These are phyloP conservation scores for Allomyces macrogynus DNA, from an alignment of 192 early-diverging fungal genomes.

Conservation along the genomic window DNA sequence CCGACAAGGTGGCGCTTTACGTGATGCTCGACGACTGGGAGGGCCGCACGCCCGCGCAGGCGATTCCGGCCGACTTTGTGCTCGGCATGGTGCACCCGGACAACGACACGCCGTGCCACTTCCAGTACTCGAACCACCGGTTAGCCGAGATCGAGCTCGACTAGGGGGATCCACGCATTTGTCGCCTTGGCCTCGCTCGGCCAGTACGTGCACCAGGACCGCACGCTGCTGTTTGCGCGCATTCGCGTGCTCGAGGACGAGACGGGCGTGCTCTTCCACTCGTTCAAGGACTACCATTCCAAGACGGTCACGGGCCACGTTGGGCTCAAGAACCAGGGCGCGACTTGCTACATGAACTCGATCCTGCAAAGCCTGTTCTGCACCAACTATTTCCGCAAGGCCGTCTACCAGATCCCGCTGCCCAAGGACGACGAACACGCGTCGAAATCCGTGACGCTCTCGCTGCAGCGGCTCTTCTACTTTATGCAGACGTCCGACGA, in stretches of 20 bases:
- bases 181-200: constrained; percentile 27
- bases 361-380: constrained; percentile 86
- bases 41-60: not conserved
- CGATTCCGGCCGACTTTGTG: not conserved
- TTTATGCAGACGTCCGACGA: constrained; percentile 49
- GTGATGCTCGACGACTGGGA: not conserved
- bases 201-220: constrained; percentile 44
- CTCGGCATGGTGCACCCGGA: not conserved
- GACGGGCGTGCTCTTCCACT: constrained; percentile 87
- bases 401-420: constrained; percentile 64
- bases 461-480: constrained; percentile 88
- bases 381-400: constrained; percentile 81
- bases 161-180: constrained; percentile 85
- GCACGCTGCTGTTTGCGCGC: constrained; percentile 41
- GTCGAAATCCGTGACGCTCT: constrained; percentile 63
- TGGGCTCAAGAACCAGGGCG: constrained; percentile 89
- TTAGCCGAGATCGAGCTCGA: constrained; percentile 63
- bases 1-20: not conserved
- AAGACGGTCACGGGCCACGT: constrained; percentile 77
- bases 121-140: constrained; percentile 49
- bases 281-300: constrained; percentile 82
- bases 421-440: constrained; percentile 74
- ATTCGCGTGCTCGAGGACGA: constrained; percentile 64
- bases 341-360: constrained; percentile 99
- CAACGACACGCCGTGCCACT: not conserved